A percentile compares a stretch with the other conserved stretches of the same genome.
These are phyloP conservation scores for Penicillium sclerotigenum DNA, from an alignment of 2,329 filamentous ascomycete genomes.

Conservation along the genomic window DNA sequence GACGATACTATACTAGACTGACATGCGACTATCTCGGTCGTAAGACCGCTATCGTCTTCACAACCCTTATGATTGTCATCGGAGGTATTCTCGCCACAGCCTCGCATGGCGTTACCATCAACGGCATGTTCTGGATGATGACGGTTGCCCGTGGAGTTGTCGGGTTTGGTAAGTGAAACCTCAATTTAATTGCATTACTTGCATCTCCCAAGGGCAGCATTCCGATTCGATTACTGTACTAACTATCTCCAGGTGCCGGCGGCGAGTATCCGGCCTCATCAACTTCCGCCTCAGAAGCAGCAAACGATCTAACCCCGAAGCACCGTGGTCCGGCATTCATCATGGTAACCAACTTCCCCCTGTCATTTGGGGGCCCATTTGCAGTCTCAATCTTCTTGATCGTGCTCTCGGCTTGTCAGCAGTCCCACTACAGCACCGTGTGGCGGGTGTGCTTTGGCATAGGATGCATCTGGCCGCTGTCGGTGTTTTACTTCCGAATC, in stretches of 20 bases:
- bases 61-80: slow-evolving; percentile 47
- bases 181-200: not conserved
- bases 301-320: slow-evolving; percentile 46
- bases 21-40: slow-evolving; percentile 49
- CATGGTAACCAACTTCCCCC: slow-evolving; percentile 47
- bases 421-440: slow-evolving; percentile 41
- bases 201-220: not conserved
- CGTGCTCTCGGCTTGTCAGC: slow-evolving; percentile 40
- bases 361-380: slow-evolving; percentile 43
- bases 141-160: slow-evolving; percentile 49
- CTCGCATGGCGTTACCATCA: slow-evolving; percentile 44
- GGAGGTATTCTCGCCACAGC: slow-evolving; percentile 48
- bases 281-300: slow-evolving; percentile 48
- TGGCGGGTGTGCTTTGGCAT: slow-evolving; percentile 53
- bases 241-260: slow-evolving; percentile 30
- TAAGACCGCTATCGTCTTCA: slow-evolving; percentile 46
- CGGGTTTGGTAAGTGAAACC: slow-evolving; percentile 40
- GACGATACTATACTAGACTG: slow-evolving; percentile 20
- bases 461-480: slow-evolving; percentile 50
- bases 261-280: slow-evolving; percentile 51
- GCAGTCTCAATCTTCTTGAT: slow-evolving; percentile 49
- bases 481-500: slow-evolving; percentile 56
- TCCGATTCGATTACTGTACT: not conserved
- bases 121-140: slow-evolving; percentile 55
- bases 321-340: slow-evolving; percentile 46